These are phyloP conservation scores for Epichloe amarillans DNA, from an alignment of 2,329 filamentous ascomycete species.

Conservation along the genomic window DNA sequence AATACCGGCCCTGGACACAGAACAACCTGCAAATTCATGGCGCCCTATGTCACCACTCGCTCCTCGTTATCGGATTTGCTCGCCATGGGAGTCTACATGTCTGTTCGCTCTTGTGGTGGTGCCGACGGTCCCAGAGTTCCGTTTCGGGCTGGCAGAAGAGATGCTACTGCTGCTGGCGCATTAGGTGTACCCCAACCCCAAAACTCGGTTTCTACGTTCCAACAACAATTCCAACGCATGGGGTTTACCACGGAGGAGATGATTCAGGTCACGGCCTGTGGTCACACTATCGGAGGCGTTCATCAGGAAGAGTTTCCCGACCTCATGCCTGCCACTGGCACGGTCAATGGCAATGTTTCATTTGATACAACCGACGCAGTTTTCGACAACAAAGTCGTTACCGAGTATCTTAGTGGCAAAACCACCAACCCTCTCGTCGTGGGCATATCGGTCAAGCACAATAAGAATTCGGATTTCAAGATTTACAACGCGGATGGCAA, in stretches of 20 bases:
- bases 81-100: conserved; percentile 42
- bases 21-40: conserved; percentile 39
- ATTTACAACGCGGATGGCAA: conserved; percentile 44
- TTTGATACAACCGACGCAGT: conserved; percentile 33
- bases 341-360: conserved; percentile 27
- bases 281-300: conserved; percentile 47
- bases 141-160: conserved; percentile 38
- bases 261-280: conserved; percentile 47
- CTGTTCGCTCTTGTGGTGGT: conserved; percentile 45
- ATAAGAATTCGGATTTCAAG: conserved; percentile 39
- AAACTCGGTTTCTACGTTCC: conserved; percentile 37
- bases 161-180: conserved; percentile 34
- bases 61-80: conserved; percentile 44
- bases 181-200: conserved; percentile 43
- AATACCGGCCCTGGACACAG: conserved; percentile 43
- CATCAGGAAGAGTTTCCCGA: conserved; percentile 39
- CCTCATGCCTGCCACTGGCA: conserved; percentile 32
- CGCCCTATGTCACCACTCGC: conserved; percentile 36
- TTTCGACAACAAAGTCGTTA: conserved; percentile 45
- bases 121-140: conserved; percentile 30
- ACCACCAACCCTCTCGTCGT: conserved; percentile 42
- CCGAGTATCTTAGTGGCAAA: conserved; percentile 40
- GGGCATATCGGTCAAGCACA: conserved; percentile 30
- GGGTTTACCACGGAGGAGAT: conserved; percentile 43
- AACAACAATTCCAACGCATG: conserved; percentile 42